Percentiles rank a stretch among this genome's conserved stretches.
phyloP scores from a whole-genome alignment of 2,329 filamentous ascomycete species.

The Ophiosphaerella herpotricha region DNA sequence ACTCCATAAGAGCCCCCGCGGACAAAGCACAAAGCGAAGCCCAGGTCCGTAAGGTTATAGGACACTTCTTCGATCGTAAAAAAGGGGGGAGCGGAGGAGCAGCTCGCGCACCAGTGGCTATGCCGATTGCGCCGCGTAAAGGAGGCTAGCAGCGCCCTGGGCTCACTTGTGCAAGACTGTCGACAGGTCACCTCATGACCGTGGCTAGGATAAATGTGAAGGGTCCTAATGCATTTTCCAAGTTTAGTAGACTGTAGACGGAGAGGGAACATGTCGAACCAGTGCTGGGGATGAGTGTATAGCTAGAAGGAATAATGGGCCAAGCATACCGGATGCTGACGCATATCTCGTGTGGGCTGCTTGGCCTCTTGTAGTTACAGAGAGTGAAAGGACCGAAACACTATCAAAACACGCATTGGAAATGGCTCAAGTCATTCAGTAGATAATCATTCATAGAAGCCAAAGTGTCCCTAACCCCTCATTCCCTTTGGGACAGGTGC shows the following conservation, averaged over 20 bases:
- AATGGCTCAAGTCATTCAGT: neutral
- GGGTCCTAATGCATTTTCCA: no score
- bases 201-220: no score
- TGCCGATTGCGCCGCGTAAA: conserved; percentile 37
- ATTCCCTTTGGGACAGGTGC: no score
- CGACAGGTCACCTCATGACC: no score
- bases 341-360: no score
- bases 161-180: neutral
- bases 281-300: no score
- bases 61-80: conserved; percentile 52
- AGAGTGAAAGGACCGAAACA: neutral
- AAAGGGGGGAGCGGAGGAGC: conserved; percentile 25
- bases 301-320: no score
- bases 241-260: neutral
- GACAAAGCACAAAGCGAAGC: conserved; percentile 49
- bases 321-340: no score
- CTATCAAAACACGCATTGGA: neutral
- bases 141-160: conserved; percentile 20
- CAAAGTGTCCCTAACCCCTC: neutral
- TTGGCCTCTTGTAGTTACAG: neutral
- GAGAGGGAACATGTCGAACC: neutral
- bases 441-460: neutral
- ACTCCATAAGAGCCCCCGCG: conserved; percentile 56
- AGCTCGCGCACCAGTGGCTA: conserved; percentile 33
- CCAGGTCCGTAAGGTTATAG: conserved; percentile 53